Base-by-base conservation (phyloP, 495 filamentous ascomycete species). In the Recurvomyces mirabilis region DNA sequence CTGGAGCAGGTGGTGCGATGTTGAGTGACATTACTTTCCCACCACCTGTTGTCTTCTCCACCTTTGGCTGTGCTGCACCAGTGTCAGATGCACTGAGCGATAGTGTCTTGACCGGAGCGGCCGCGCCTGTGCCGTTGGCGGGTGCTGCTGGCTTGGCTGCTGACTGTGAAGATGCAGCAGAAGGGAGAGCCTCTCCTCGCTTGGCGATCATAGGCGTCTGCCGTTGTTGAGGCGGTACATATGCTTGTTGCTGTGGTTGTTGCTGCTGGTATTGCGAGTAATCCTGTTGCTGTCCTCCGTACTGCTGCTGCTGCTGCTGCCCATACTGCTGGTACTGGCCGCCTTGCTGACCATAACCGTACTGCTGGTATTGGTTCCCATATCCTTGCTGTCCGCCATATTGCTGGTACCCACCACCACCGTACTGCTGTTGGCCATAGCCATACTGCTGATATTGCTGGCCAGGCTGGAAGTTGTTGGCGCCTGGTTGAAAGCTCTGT, bases 401-500 rank as follows among this genome's bases (percentile, higher is more conserved):
- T 35, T 77, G 73, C 26, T 66, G 61, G 57, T 70, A 75, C 37
- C 58, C 48, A 43, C 47, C 47, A 38, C 58, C 48, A 43, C 47
- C 47, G 35, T 45, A 46, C 33, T 52, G 41, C 68, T 37, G 73
- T 36, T 76, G 72, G 44, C 59, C 60, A 24, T 61, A 60, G 9
- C 71, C 70, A 37, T 82, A 79, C 52, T 79, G 75, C 36, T 75
- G 72, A 44, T 54, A 61, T 37, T 65, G 61, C 29, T 61, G 82
- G 39, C 81, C 82, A 5, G 88, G 89, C 38, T 82, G 75, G 60
- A 94, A 94, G 24, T 77, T 58, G 44, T 75, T 68, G 9, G 83
- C 87, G 13, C 75, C 77, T 17, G 89, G 89, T 31, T 78, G 75
- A 69, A 98, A 98, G 17, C 79, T 72, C 47, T 76, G 73, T 14